These are phyloP conservation scores for Podaxis mareebaensis DNA, from an alignment of 768 basidiomycete genomes.

Conservation along the genomic window DNA sequence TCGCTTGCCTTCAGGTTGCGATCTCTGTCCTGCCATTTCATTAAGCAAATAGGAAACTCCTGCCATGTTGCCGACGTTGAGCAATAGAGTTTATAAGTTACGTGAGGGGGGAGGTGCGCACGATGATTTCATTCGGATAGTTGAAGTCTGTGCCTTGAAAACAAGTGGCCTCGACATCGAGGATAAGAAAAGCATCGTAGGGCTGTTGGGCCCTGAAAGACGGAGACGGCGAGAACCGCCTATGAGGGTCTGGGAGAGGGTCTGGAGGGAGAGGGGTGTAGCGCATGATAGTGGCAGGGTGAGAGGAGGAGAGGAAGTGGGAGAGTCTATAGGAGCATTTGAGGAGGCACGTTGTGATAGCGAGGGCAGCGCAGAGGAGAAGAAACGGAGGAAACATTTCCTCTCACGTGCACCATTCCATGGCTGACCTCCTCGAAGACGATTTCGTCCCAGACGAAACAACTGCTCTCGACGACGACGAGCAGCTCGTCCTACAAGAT, in stretches of 20 bases:
- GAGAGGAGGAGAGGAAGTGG: not conserved
- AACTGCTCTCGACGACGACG: constrained; percentile 38
- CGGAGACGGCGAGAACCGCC: not conserved
- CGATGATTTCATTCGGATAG: constrained; percentile 96
- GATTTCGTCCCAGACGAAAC: constrained; percentile 57
- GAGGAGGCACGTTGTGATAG: constrained; percentile 12
- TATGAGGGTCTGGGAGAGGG: not conserved
- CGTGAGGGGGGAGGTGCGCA: constrained; percentile 38
- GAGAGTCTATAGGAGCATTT: constrained; percentile 11
- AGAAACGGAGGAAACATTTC: not conserved
- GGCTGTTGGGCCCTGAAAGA: constrained; percentile 36
- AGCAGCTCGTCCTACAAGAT: constrained; percentile 24
- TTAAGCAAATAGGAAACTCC: constrained; percentile 93
- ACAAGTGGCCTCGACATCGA: constrained; percentile 92
- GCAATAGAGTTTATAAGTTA: not conserved
- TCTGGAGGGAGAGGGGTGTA: constrained; percentile 10
- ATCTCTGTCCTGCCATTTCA: constrained; percentile 75
- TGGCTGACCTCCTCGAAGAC: constrained; percentile 82
- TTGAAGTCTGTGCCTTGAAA: constrained; percentile 65
- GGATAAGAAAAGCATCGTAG: constrained; percentile 80
- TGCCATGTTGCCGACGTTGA: constrained; percentile 30
- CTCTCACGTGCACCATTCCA: constrained; percentile 12
- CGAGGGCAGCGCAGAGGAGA: not conserved
- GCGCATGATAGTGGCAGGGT: constrained; percentile 13
- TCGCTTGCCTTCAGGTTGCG: constrained; percentile 49